Conservation (phyloP, 1,284 basidiomycete genomes). For the Irpex rosettiformis region DNA sequence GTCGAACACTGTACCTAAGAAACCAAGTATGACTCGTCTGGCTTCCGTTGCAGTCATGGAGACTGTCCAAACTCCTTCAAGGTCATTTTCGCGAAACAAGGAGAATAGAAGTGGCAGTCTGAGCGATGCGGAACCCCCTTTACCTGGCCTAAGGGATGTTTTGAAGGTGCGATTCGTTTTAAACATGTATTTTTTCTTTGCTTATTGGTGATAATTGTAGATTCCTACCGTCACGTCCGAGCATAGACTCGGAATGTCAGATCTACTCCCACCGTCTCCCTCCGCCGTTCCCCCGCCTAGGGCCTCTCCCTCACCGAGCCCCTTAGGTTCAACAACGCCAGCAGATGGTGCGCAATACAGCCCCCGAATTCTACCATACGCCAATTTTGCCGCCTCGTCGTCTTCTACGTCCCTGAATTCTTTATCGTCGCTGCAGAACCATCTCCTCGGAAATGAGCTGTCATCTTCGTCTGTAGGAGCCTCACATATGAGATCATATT, state of each 20-base stretch:
- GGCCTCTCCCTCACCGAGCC: conserved; percentile 34
- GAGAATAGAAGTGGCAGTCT: conserved; percentile 49
- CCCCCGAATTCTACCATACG: conserved; percentile 18
- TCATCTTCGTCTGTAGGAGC: conserved; percentile 17
- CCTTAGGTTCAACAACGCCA: conserved; percentile 31
- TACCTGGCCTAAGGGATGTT: conserved; percentile 68
- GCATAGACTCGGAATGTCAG: conserved; percentile 63
- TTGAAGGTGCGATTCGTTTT: conserved; percentile 48
- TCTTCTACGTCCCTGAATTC: conserved; percentile 29
- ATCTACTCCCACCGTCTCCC: conserved; percentile 78
- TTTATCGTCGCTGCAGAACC: conserved; percentile 24
- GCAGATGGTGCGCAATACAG: conserved; percentile 7
- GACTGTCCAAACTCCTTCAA: conserved; percentile 36
- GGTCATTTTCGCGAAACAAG: conserved; percentile 37
- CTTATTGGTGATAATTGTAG: conserved; percentile 30
- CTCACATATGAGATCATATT: conserved; percentile 24
- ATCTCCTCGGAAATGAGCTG: conserved; percentile 17
- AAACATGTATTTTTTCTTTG: background rate
- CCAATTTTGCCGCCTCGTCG: conserved; percentile 26
- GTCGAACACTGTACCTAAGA: conserved; percentile 14
- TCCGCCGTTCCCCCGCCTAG: conserved; percentile 36
- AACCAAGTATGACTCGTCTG: conserved; percentile 42
- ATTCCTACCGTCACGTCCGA: conserved; percentile 65
- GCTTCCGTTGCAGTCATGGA: conserved; percentile 48
- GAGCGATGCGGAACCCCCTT: conserved; percentile 34